Base-by-base conservation (phyloP, 75 land plant genomes). In the Cryptomeria japonica region DNA sequence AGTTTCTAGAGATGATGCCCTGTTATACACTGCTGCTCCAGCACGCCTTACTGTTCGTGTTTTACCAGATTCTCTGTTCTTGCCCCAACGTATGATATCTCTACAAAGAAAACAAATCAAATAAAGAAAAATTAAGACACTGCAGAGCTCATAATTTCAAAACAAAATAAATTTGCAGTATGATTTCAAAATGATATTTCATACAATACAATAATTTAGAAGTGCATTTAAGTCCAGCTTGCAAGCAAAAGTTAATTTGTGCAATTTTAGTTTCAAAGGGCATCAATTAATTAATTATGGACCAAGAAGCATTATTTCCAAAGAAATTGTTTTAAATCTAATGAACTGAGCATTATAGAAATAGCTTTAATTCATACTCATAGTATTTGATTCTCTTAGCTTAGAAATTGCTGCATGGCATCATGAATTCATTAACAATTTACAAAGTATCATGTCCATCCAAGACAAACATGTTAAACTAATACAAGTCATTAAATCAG, bases 1-100 rank as follows among this genome's bases (percentile, higher is more conserved):
- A n/a, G 99, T 93, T 94, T 98, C 99, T 73, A 98, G 91, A 58
- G 99, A 95, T 83, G 99, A 97, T 53, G 99, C 99, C 89, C 97
- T 90, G 84, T 91, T 95, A 84, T 98, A 98, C 86, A 96, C 96
- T 61, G 96, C 95, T 16, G 89, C 92, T 84, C 99, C 99, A 85
- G 96, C 99, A 49, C 99, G 97, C 80, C 91, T 97, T 86, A 68
- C 94, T 37, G 96, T 94, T 38, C 89, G 85, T 87, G 95, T 95
- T 88, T 98, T 96, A 41, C 94, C 91, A 84, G 96, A 88, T 58
- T 83, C 92, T 44, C 94, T 88, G 90, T 98, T 97, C 88, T 93
- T 95, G 77, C 99, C 99, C 99, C 99, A 98, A 15, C 99, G 93
- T 53, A 98, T 91, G 25, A 98, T 88, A 86, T 94, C 93, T 91